These are phyloP conservation scores for Aechmea fasciata DNA, from an alignment of 176 grass and related monocot genomes.

Conservation along the genomic window DNA sequence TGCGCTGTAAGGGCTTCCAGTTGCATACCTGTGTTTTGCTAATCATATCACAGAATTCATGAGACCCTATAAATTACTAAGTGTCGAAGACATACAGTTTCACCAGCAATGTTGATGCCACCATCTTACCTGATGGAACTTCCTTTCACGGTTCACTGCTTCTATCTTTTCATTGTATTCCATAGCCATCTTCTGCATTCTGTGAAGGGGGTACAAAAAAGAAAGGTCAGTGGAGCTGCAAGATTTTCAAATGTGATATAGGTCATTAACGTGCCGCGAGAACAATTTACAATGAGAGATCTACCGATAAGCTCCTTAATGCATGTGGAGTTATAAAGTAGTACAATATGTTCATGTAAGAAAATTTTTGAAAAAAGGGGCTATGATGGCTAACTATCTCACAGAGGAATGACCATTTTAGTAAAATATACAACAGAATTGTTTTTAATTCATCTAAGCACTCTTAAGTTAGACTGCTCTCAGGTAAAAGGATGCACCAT, in stretches of 20 bases:
- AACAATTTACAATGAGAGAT: background rate
- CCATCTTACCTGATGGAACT: slow-evolving; percentile 80
- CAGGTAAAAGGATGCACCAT: too few species aligned
- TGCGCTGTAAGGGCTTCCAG: slow-evolving; percentile 64
- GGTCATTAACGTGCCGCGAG: background rate
- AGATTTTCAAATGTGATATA: background rate
- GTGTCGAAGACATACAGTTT: background rate
- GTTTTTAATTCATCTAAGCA: too few species aligned
- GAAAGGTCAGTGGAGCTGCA: background rate
- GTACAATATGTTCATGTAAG: background rate
- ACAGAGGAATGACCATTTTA: background rate
- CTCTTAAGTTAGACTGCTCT: too few species aligned
- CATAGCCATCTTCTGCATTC: slow-evolving; percentile 68
- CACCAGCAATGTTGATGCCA: background rate
- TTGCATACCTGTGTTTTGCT: slow-evolving; percentile 85
- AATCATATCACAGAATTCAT: slow-evolving; percentile 21
- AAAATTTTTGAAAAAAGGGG: background rate
- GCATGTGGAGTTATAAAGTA: background rate
- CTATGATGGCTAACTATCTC: background rate
- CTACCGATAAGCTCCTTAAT: background rate
- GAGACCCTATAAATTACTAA: background rate
- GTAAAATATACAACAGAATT: too few species aligned
- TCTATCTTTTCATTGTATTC: slow-evolving; percentile 92
- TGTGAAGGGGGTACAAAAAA: slow-evolving; percentile 22
- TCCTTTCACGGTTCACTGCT: slow-evolving; percentile 82